Conservation (phyloP, 495 filamentous ascomycete species). For the Neurospora terricola region DNA sequence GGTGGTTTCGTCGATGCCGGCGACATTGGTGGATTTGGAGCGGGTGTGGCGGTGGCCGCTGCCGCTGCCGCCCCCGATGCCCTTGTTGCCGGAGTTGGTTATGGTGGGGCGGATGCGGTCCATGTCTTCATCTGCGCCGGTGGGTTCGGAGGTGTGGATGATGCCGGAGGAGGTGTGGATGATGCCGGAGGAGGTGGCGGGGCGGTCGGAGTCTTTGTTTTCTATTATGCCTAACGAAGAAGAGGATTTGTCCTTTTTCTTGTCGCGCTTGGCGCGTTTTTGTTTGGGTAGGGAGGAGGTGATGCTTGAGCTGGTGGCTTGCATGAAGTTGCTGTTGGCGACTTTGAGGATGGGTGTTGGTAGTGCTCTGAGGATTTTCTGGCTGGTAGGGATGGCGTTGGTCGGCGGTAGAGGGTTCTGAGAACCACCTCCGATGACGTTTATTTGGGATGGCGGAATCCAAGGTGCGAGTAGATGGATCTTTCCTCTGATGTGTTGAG, state of each 20-base stretch:
- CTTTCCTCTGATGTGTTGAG: slow-evolving; percentile 87
- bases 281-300: slow-evolving; percentile 65
- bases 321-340: slow-evolving; percentile 92
- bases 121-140: slow-evolving; percentile 27
- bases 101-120: slow-evolving; percentile 24
- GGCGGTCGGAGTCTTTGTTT: neutral
- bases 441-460: slow-evolving; percentile 98
- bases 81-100: slow-evolving; percentile 9
- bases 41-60: slow-evolving; percentile 16
- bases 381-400: slow-evolving; percentile 81
- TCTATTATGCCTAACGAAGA: neutral
- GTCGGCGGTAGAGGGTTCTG: slow-evolving; percentile 59
- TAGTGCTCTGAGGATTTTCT: slow-evolving; percentile 81
- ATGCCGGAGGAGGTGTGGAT: neutral
- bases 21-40: slow-evolving; percentile 18
- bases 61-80: slow-evolving; percentile 10
- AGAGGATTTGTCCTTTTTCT: slow-evolving; percentile 18
- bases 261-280: slow-evolving; percentile 48
- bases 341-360: slow-evolving; percentile 88
- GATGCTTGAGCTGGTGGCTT: slow-evolving; percentile 79
- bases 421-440: slow-evolving; percentile 58
- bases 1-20: slow-evolving; percentile 23
- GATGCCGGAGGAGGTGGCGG: neutral
- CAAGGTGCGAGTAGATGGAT: slow-evolving; percentile 94
- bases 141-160: neutral